These are phyloP conservation scores for Exobasidium cylindrosporum DNA, from an alignment of 1,284 basidiomycete genomes.

Conservation along the genomic window DNA sequence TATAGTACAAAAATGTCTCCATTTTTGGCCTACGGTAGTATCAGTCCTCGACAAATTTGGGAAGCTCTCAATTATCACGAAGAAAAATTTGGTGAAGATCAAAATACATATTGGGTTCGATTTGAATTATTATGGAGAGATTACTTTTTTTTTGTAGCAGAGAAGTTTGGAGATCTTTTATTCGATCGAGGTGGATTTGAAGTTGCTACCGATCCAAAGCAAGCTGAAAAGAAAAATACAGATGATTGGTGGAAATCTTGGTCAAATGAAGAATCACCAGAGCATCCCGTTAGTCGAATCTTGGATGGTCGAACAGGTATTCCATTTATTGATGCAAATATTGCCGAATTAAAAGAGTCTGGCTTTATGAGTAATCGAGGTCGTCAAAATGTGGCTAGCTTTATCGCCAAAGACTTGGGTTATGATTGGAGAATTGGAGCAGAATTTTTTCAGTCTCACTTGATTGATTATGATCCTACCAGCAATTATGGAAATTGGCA, in stretches of 20 bases:
- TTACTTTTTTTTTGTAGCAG: constrained; percentile 60
- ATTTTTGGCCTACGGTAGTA: constrained; percentile 60
- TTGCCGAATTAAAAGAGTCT: constrained; percentile 60
- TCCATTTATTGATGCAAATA: constrained; percentile 63
- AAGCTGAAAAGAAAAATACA: constrained; percentile 56
- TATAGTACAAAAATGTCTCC: constrained; percentile 63
- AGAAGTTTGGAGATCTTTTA: constrained; percentile 57
- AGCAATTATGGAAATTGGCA: constrained; percentile 51
- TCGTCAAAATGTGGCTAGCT: constrained; percentile 63
- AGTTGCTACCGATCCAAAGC: constrained; percentile 57
- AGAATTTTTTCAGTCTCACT: constrained; percentile 60
- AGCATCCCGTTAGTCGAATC: constrained; percentile 56
- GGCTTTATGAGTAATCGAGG: constrained; percentile 58
- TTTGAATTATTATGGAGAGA: constrained; percentile 64
- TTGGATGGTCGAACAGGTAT: constrained; percentile 61
- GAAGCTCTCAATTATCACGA: constrained; percentile 55
- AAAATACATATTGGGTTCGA: constrained; percentile 59
- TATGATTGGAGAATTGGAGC: constrained; percentile 63
- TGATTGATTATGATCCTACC: constrained; percentile 48
- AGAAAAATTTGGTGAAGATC: constrained; percentile 51
- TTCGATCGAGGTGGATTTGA: constrained; percentile 59
- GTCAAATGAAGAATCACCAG: constrained; percentile 30
- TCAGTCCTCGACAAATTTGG: constrained; percentile 59
- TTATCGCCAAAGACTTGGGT: constrained; percentile 59
- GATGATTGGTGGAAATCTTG: constrained; percentile 44